Evolutionary conservation across 116 monocot genomes (phyloP).

Genomic region (Posidonia oceanica): DNA sequence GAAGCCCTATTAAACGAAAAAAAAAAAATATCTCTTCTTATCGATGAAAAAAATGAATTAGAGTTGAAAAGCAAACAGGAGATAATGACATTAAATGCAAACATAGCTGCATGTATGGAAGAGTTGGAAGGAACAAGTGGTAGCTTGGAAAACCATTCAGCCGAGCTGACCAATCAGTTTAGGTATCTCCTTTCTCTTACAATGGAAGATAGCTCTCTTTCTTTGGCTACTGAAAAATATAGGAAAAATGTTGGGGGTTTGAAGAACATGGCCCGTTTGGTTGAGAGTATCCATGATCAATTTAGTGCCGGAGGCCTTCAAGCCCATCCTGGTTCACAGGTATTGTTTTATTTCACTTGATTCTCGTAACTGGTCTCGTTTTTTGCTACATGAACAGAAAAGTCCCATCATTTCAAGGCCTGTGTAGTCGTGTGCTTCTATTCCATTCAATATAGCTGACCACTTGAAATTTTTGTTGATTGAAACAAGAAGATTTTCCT

Average conservation of each 20-base stretch:
- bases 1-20: constrained; percentile 37
- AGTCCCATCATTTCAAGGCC: too few relatives aligned
- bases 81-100: constrained; percentile 43
- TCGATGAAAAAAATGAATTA: constrained; percentile 38
- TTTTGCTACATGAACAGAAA: not conserved
- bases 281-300: constrained; percentile 54
- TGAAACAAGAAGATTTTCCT: too few relatives aligned
- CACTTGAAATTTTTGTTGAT: too few relatives aligned
- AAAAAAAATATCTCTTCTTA: constrained; percentile 32
- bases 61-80: constrained; percentile 36
- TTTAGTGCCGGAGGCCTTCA: constrained; percentile 25
- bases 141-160: constrained; percentile 35
- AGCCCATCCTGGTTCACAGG: constrained; percentile 35
- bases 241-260: constrained; percentile 32
- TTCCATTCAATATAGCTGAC: too few relatives aligned
- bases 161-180: constrained; percentile 36
- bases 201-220: constrained; percentile 33
- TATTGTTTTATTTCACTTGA: constrained; percentile 10
- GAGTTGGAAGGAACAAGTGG: constrained; percentile 42
- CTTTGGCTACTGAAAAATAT: constrained; percentile 47
- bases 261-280: constrained; percentile 35
- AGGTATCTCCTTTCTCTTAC: constrained; percentile 37
- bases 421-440: too few relatives aligned
- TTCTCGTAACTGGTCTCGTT: not conserved
- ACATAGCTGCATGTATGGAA: constrained; percentile 41